phyloP scores from a whole-genome alignment of 192 early-diverging fungal species.

The Cetraspora pellucida region DNA sequence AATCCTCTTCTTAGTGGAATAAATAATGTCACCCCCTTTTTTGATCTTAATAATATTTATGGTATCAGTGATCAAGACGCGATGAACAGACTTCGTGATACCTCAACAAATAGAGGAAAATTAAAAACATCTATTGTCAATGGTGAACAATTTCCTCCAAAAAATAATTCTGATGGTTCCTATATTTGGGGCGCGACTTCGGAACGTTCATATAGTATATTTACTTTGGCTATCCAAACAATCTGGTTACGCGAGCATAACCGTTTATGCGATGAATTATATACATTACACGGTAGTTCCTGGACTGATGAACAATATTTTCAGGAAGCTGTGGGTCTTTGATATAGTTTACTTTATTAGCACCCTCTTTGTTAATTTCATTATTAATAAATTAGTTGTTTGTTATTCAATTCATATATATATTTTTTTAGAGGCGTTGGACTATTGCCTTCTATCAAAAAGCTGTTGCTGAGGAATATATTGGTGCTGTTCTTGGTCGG shows the following conservation, averaged over 20 bases:
- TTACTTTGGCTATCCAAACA: not conserved
- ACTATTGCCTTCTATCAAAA: too few relatives aligned
- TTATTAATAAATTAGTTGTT: too few relatives aligned
- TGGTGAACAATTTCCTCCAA: not conserved
- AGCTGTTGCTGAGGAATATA: too few relatives aligned
- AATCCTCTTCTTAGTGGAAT: constrained; percentile 10
- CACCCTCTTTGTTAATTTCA: too few relatives aligned
- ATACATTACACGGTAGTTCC: not conserved
- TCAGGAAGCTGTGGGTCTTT: not conserved
- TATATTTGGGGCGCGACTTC: not conserved
- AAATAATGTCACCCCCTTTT: not conserved
- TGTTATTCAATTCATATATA: too few relatives aligned
- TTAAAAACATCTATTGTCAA: not conserved
- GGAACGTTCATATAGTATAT: not conserved
- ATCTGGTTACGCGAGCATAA: constrained; percentile 22
- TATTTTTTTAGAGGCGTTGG: too few relatives aligned
- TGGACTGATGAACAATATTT: constrained; percentile 19
- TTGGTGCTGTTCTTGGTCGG: too few relatives aligned
- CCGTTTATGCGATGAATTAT: constrained; percentile 3
- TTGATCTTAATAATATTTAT: constrained; percentile 15
- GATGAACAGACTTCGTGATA: too few relatives aligned
- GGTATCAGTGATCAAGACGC: not conserved
- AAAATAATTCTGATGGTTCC: not conserved
- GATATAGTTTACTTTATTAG: too few relatives aligned
- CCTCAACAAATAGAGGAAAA: not conserved